Evolutionary conservation across 371 early-diverging fungal species (phyloP).

Genomic region (Apophysomyces elegans): DNA sequence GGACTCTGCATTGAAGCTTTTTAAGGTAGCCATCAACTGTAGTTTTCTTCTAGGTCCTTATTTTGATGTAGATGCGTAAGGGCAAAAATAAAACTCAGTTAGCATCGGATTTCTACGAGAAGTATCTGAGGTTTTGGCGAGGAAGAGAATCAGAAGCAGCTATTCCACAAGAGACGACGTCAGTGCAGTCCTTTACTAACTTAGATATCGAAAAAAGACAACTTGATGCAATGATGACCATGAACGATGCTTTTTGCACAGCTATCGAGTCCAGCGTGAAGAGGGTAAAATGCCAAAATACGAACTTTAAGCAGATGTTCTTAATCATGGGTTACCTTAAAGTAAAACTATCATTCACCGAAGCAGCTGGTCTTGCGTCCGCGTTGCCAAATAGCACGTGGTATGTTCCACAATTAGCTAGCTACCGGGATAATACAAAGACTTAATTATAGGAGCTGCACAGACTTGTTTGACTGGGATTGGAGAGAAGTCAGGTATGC

Average conservation of each 20-base stretch:
- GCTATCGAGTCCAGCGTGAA: background rate
- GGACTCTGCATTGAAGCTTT: background rate
- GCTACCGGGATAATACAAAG: background rate
- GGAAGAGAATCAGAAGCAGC: background rate
- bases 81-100: background rate
- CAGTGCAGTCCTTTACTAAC: background rate
- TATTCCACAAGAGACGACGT: background rate
- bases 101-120: background rate
- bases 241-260: background rate
- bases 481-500: background rate
- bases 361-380: background rate
- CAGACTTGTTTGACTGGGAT: background rate
- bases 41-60: background rate
- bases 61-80: background rate
- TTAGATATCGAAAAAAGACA: background rate
- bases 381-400: background rate
- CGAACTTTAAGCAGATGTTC: background rate
- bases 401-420: background rate
- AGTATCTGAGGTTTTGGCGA: background rate
- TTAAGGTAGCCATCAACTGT: background rate
- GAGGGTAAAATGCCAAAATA: background rate
- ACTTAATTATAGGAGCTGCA: background rate
- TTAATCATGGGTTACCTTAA: background rate
- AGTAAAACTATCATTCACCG: background rate
- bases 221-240: background rate